These are phyloP conservation scores for Peronosclerospora sorghi DNA, from an alignment of 352 stramenopile genomes.

Conservation along the genomic window DNA sequence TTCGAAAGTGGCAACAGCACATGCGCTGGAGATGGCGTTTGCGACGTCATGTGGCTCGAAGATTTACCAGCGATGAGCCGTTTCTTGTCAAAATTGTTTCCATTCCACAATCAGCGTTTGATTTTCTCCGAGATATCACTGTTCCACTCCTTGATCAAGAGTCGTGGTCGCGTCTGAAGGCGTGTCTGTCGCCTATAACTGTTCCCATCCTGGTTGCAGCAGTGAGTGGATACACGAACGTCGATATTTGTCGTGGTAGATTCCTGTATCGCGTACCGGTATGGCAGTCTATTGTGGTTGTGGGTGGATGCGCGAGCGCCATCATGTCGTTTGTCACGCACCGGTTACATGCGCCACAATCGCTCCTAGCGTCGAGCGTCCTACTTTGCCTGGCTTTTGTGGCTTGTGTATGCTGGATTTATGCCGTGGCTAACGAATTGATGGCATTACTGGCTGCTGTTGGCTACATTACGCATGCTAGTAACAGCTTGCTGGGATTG, in stretches of 20 bases:
- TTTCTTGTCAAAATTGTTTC: slow-evolving; percentile 36
- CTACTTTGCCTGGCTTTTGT: slow-evolving; percentile 63
- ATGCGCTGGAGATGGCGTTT: slow-evolving; percentile 61
- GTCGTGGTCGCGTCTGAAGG: slow-evolving; percentile 69
- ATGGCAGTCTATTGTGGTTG: slow-evolving; percentile 28
- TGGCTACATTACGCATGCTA: slow-evolving; percentile 61
- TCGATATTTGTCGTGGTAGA: slow-evolving; percentile 14
- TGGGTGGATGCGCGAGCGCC: slow-evolving; percentile 33
- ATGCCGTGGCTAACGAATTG: slow-evolving; percentile 79
- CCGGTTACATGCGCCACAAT: slow-evolving; percentile 43
- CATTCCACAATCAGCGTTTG: slow-evolving; percentile 37
- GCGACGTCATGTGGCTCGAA: slow-evolving; percentile 31
- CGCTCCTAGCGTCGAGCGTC: slow-evolving; percentile 30
- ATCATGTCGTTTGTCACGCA: slow-evolving; percentile 60
- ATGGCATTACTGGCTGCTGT: slow-evolving; percentile 70
- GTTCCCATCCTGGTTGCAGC: slow-evolving; percentile 84
- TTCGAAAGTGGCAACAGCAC: slow-evolving; percentile 60
- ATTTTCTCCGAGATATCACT: slow-evolving; percentile 51
- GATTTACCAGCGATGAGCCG: slow-evolving; percentile 34
- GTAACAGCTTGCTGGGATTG: slow-evolving; percentile 64
- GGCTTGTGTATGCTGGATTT: slow-evolving; percentile 88
- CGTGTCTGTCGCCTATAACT: slow-evolving; percentile 71
- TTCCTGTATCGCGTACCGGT: slow-evolving; percentile 21
- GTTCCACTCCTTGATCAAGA: slow-evolving; percentile 60
- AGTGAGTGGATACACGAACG: slow-evolving; percentile 22